These are phyloP conservation scores for Globisporangium alternatum DNA, from an alignment of 352 stramenopile genomes.

Conservation along the genomic window DNA sequence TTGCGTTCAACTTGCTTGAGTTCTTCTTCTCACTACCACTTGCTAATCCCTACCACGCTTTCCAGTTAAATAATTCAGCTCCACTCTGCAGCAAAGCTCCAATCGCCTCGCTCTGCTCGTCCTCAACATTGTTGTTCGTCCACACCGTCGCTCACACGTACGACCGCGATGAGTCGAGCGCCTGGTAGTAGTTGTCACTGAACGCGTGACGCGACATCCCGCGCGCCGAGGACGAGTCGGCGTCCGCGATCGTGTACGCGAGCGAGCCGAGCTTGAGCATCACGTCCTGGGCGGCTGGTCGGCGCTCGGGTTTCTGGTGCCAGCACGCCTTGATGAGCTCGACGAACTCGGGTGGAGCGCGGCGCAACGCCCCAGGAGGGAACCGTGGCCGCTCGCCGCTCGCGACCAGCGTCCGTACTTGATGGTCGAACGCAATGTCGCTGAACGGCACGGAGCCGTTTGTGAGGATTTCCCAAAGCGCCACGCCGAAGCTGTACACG, in stretches of 20 bases:
- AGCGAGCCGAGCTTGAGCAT: constrained; percentile 57
- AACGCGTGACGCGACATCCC: constrained; percentile 51
- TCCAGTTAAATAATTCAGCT: constrained; percentile 6
- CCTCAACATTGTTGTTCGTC: background rate
- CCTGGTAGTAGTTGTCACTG: constrained; percentile 73
- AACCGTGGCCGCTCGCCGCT: constrained; percentile 53
- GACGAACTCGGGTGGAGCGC: constrained; percentile 54
- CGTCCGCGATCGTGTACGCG: constrained; percentile 49
- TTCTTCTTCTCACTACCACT: background rate
- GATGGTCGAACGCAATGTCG: constrained; percentile 64
- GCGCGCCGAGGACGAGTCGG: constrained; percentile 30
- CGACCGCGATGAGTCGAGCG: constrained; percentile 59
- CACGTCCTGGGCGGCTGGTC: constrained; percentile 58
- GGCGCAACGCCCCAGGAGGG: constrained; percentile 30
- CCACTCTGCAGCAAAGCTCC: background rate
- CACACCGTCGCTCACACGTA: constrained; percentile 20
- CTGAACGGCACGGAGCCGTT: constrained; percentile 65
- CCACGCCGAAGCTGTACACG: constrained; percentile 75
- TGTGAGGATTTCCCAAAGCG: constrained; percentile 67
- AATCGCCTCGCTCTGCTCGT: background rate
- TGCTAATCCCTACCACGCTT: background rate
- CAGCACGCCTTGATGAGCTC: constrained; percentile 63
- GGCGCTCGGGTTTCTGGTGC: constrained; percentile 50
- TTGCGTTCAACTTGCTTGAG: background rate
- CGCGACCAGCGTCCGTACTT: constrained; percentile 57